Conservation (phyloP, 768 basidiomycete species). For the Amanita exitialis region DNA sequence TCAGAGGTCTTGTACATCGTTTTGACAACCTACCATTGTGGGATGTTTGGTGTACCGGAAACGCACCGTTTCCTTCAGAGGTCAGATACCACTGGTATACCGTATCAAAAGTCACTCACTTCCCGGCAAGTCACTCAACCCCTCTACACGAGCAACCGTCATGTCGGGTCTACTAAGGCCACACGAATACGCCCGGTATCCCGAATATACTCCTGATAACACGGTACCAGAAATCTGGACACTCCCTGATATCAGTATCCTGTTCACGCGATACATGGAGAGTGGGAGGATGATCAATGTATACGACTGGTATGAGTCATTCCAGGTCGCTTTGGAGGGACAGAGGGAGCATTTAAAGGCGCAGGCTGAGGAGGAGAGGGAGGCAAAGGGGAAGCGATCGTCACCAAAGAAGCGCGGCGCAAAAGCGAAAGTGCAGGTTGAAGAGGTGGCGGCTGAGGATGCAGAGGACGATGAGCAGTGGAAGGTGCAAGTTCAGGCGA, state of each 20-base stretch:
- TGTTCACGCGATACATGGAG: slow-evolving; percentile 69
- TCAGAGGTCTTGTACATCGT: slow-evolving; percentile 17
- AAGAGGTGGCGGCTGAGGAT: slow-evolving; percentile 22
- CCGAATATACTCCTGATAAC: background rate
- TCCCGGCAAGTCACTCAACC: slow-evolving; percentile 49
- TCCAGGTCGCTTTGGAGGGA: slow-evolving; percentile 53
- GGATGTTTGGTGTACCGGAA: slow-evolving; percentile 69
- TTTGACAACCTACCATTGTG: slow-evolving; percentile 47
- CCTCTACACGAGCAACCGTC: slow-evolving; percentile 52
- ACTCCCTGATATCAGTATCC: slow-evolving; percentile 66
- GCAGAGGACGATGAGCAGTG: slow-evolving; percentile 35
- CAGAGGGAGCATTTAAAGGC: slow-evolving; percentile 28
- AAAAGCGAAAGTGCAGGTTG: slow-evolving; percentile 18
- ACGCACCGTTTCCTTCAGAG: slow-evolving; percentile 56
- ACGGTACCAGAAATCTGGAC: slow-evolving; percentile 25
- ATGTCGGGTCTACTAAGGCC: slow-evolving; percentile 55
- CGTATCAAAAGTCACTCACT: background rate
- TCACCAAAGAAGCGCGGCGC: slow-evolving; percentile 12
- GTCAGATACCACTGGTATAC: slow-evolving; percentile 21
- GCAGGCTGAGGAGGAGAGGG: slow-evolving; percentile 1
- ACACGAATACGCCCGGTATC: slow-evolving; percentile 30
- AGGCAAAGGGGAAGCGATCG: background rate
- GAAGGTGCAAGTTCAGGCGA: slow-evolving; percentile 60
- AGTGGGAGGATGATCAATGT: slow-evolving; percentile 79
- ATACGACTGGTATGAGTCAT: slow-evolving; percentile 84